These are phyloP conservation scores for Fraxinus americana DNA, from an alignment of 257 asterid species.

Conservation along the genomic window DNA sequence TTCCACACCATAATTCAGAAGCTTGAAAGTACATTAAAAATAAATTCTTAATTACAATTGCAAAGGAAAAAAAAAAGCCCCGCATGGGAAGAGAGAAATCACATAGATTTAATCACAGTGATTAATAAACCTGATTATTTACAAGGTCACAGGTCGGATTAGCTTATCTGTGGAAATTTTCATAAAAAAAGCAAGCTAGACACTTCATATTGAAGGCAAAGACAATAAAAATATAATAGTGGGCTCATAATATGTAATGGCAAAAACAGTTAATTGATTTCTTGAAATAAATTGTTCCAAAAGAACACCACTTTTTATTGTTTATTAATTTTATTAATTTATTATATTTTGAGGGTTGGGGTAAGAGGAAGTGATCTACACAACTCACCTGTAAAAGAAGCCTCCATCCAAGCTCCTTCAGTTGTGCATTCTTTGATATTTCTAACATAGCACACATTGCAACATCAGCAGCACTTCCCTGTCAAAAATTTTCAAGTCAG, in stretches of 20 bases:
- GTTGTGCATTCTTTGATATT: slow-evolving; percentile 62
- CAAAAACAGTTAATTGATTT: too few species aligned
- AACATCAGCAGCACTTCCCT: slow-evolving; percentile 99
- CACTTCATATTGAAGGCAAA: not conserved
- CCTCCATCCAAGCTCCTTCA: slow-evolving; percentile 87
- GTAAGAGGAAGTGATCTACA: not conserved
- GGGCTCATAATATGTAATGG: too few species aligned
- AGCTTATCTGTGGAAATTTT: not conserved
- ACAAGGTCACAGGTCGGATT: not conserved
- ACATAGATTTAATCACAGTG: not conserved
- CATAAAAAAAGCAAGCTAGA: not conserved
- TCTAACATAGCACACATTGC: slow-evolving; percentile 99
- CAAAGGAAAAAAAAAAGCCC: not conserved
- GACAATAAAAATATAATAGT: too few species aligned
- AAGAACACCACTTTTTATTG: too few species aligned
- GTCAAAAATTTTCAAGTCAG: slow-evolving; percentile 27
- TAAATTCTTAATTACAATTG: too few species aligned
- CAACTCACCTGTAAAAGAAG: slow-evolving; percentile 75
- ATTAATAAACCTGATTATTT: not conserved
- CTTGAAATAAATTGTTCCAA: too few species aligned
- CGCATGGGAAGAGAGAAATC: not conserved
- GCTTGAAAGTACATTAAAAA: not conserved
- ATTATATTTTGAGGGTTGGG: not conserved
- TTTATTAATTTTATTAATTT: too few species aligned
- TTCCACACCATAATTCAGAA: not conserved